These are phyloP conservation scores for Phytophthora hibernalis DNA, from an alignment of 352 stramenopile species.

Conservation along the genomic window DNA sequence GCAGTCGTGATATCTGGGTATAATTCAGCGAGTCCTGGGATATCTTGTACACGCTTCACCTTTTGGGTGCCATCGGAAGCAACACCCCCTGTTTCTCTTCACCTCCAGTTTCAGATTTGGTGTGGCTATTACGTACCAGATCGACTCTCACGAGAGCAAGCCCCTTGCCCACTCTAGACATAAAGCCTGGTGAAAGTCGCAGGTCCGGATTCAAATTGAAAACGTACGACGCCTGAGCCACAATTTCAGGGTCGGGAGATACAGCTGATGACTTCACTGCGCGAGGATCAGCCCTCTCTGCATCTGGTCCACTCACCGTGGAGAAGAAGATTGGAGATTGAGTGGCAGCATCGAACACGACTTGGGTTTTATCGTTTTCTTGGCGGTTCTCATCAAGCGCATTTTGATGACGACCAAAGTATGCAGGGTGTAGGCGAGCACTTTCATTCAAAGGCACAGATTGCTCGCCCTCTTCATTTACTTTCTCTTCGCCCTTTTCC, in stretches of 20 bases:
- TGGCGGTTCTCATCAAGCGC: conserved; percentile 8
- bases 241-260: conserved; percentile 25
- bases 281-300: conserved; percentile 5
- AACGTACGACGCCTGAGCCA: conserved; percentile 69
- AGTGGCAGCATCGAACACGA: conserved; percentile 29
- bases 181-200: conserved; percentile 74
- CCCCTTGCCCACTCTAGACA: conserved; percentile 79
- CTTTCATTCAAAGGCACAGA: conserved; percentile 6
- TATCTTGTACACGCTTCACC: conserved; percentile 33
- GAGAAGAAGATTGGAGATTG: conserved; percentile 45
- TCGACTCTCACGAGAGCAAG: conserved; percentile 76
- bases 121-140: conserved; percentile 38
- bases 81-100: conserved; percentile 13
- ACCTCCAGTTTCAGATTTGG: conserved; percentile 5
- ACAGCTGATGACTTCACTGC: conserved; percentile 1
- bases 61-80: not conserved
- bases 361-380: conserved; percentile 1
- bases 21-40: conserved; percentile 32
- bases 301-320: not conserved
- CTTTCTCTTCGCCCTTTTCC: conserved; percentile 1
- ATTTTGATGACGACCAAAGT: conserved; percentile 37
- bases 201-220: conserved; percentile 88
- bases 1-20: conserved; percentile 12
- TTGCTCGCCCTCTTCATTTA: conserved; percentile 2
- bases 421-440: conserved; percentile 41